These are phyloP conservation scores for Fusarium sulawesiense DNA, from an alignment of 2,329 filamentous ascomycete genomes.

Conservation along the genomic window DNA sequence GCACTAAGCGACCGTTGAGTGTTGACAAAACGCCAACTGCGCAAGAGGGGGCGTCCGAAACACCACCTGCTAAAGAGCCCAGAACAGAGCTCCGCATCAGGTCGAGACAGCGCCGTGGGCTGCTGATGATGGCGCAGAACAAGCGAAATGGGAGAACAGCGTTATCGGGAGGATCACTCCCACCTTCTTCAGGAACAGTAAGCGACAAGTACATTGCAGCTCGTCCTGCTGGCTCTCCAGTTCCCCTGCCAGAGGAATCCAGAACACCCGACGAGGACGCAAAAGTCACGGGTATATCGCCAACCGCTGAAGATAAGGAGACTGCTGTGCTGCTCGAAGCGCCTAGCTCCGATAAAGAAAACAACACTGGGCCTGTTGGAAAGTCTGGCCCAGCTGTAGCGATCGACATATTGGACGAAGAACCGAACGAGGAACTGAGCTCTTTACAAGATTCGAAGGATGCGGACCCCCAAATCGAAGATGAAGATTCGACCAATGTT, in stretches of 20 bases:
- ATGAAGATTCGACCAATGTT: background rate
- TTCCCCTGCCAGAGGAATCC: background rate
- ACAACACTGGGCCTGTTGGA: background rate
- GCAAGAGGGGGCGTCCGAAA: background rate
- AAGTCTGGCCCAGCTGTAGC: background rate
- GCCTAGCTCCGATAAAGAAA: conserved; percentile 1
- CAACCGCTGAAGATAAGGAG: background rate
- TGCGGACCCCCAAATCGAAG: background rate
- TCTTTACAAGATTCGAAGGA: background rate
- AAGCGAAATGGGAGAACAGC: conserved; percentile 9
- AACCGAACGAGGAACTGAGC: background rate
- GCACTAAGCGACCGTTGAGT: conserved; percentile 17
- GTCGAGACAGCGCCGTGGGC: conserved; percentile 59
- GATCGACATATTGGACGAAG: background rate
- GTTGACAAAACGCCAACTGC: background rate
- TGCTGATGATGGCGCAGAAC: conserved; percentile 59
- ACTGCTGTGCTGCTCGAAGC: background rate
- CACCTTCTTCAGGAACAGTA: background rate
- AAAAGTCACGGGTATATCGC: background rate
- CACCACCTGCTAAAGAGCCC: conserved; percentile 41
- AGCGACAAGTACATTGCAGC: background rate
- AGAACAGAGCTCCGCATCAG: conserved; percentile 61
- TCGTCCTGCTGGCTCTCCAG: background rate
- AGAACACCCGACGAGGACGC: background rate
- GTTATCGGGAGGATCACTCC: background rate